phyloP scores from a whole-genome alignment of 2,329 filamentous ascomycete species.

The Clarireedia sp. region DNA sequence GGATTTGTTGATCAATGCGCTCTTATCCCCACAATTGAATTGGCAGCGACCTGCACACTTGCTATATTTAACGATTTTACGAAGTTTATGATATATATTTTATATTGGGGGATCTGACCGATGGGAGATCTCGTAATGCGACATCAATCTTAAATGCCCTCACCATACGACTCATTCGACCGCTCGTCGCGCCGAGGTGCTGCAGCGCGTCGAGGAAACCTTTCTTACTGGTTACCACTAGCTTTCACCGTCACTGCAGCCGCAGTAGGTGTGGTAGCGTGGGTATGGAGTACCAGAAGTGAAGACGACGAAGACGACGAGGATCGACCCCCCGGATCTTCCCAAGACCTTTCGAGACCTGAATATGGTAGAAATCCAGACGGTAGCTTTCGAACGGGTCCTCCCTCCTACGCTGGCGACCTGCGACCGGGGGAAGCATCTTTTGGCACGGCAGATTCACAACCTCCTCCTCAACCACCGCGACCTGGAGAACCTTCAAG shows the following conservation, averaged over 20 bases:
- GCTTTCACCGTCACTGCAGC: conserved; percentile 81
- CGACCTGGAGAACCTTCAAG: conserved; percentile 41
- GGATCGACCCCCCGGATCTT: conserved; percentile 37
- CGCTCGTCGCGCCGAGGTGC: conserved; percentile 27
- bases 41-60: neutral
- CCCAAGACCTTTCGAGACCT: conserved; percentile 40
- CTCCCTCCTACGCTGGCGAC: conserved; percentile 35
- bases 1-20: conserved; percentile 10
- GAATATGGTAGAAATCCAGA: conserved; percentile 26
- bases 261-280: conserved; percentile 76
- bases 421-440: conserved; percentile 32
- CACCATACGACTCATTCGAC: conserved; percentile 57
- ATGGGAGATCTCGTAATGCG: conserved; percentile 17
- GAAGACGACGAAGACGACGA: conserved; percentile 52
- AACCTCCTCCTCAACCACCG: conserved; percentile 19
- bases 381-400: conserved; percentile 29
- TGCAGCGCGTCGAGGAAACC: conserved; percentile 50
- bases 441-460: conserved; percentile 34
- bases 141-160: conserved; percentile 44
- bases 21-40: conserved; percentile 8
- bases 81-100: conserved; percentile 2
- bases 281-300: conserved; percentile 86
- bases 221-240: conserved; percentile 85
- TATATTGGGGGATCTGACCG: neutral
- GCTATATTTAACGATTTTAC: conserved; percentile 6